Evolutionary conservation across 2,329 filamentous ascomycete species (phyloP), one percentile per base, ranked within the genome.

Genomic region (Neocatenulostroma microsporum): DNA sequence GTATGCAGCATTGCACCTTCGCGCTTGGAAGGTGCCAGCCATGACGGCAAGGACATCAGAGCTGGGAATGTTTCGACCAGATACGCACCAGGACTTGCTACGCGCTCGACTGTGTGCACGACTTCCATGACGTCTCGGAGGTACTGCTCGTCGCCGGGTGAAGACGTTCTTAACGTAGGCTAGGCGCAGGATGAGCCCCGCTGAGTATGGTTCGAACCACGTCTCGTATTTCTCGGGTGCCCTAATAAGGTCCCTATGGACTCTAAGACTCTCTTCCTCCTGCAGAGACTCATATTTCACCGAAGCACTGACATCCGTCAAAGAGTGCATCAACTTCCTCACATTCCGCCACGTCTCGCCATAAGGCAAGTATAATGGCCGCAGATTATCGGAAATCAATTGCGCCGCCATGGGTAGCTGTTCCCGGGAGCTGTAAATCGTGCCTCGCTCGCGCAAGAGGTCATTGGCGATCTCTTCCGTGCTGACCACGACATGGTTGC

Each of bases 401-500:
- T 56, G 39, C n/a, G 55, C 46, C 0, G 59, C 60, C 34, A 60
- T 57, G 5, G 60, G 56, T 10, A 60, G 40, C 15, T 60, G 50
- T 27, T 59, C 57, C 5, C 64, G 54, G 6, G 53, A 56, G 9
- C 53, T 59, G 45, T 66, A 67, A 28, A 61, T 54, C 5, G 50
- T 57, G 3, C 60, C 63, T 25, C 64, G 55, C 34, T 63, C 60
- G 21, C 62, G 54, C 2, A 68, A 51, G 5, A 69, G 50, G 26
- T 67, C 63, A 35, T 64, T 62, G 23, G 62, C 63, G 12, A 67
- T 57, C 23, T 61, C 56, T 32, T 63, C 60, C 7, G 54, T 58
- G 20, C 58, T 58, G 14, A 67, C 52, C 19, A 66, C 44, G 33
- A 63, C 50, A 31, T 62, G 55, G 14, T 53, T 53, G 9, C 53